Percentiles rank a stretch among this genome's conserved stretches.
Conservation (phyloP, 441 rosid species). For the Pelargonium australe region DNA sequence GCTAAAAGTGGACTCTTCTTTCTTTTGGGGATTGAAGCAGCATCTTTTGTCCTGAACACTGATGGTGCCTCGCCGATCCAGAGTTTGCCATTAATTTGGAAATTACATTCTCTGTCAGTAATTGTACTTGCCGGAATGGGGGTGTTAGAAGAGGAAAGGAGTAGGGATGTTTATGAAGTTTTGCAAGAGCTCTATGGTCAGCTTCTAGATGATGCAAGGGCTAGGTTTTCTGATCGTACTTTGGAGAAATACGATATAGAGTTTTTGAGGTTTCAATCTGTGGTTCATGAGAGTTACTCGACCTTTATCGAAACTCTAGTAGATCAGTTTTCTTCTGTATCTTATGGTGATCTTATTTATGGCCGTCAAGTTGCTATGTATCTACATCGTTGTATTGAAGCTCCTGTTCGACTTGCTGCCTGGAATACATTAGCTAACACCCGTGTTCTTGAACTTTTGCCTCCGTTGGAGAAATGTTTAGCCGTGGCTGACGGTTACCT, state of each 20-base stretch:
- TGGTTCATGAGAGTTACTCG: constrained; percentile 70
- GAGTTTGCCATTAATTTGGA: constrained; percentile 63
- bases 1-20: constrained; percentile 79
- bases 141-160: constrained; percentile 62
- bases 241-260: constrained; percentile 22
- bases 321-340: constrained; percentile 76
- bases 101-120: constrained; percentile 73
- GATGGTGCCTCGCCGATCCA: constrained; percentile 41
- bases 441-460: constrained; percentile 78
- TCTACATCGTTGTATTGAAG: constrained; percentile 61
- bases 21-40: constrained; percentile 69
- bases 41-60: constrained; percentile 36
- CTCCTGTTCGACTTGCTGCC: constrained; percentile 57
- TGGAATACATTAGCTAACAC: constrained; percentile 64
- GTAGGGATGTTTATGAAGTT: constrained; percentile 49
- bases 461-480: constrained; percentile 59
- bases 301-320: constrained; percentile 69
- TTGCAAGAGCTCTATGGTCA: constrained; percentile 73
- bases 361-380: constrained; percentile 78
- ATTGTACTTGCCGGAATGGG: constrained; percentile 62
- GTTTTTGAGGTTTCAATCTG: constrained; percentile 62
- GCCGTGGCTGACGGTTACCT: constrained; percentile 69
- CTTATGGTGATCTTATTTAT: constrained; percentile 70
- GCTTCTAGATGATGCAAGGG: constrained; percentile 46
- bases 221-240: constrained; percentile 12